Base-by-base conservation (phyloP, 768 basidiomycete species). In the Ramaria sp. region DNA sequence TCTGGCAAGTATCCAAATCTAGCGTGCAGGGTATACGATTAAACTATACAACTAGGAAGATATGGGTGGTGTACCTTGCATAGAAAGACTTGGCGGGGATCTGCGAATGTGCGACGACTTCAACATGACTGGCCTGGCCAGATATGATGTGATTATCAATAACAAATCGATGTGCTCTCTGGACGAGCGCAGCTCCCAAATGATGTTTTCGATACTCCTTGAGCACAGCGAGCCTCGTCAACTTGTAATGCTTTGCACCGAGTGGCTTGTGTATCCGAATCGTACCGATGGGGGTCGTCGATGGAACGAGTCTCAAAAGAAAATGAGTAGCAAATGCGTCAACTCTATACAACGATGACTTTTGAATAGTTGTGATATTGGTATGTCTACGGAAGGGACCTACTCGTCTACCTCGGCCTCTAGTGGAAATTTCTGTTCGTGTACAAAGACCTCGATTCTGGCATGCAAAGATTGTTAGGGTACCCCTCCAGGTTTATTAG, bases 401-500 rank as follows among this genome's bases (percentile, higher is more conserved):
- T 53, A 85, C 88, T 78, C 74, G 67, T 92, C 89, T 60, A 84
- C 72, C 67, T 93, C 89, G 7, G 71, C 73, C 48, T 88, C 85
- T 20, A 85, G 68, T 43, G 85, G 75, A 62, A 90, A 92, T 38
- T 72, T 71, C 67, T 88, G 84, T 65, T 86, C 82, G 61, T 69
- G 67, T 60, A 76, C 71, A 65, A 85, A 85, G 54, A 85, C 81
- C 32, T 69, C 68, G 54, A 79, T 73, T 57, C 79, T 18, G 56
- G 43, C 3, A 18, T 8, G 15, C 20, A 18, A 18, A 37, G 27
- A 47, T 47, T 7, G 20, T 18, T 47, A 47, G 16, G 27, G 24
- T 28, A 8, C 25, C 13, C 20, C 20, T 18, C 24, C 15, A 5
- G 27, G 25, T 12, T 4, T 25, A 1, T 8, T 8, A 30, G 25